Conservation (phyloP, 345 rosid species). For the Eucalyptus cloeziana region DNA sequence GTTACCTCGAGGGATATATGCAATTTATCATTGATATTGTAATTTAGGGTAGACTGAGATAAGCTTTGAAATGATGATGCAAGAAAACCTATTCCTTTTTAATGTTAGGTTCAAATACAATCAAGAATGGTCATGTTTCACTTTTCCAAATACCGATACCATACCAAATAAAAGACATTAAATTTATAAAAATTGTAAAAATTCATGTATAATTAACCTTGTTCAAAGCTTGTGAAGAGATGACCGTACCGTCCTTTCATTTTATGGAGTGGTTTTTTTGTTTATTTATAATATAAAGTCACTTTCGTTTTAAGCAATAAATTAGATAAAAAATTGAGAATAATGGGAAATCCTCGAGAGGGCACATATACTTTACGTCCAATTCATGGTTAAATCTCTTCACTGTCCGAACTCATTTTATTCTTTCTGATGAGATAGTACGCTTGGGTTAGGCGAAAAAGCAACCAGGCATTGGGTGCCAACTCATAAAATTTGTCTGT, state of each 20-base stretch:
- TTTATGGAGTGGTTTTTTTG: no score
- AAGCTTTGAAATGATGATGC: neutral
- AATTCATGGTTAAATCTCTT: neutral
- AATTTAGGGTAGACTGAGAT: neutral
- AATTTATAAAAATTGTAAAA: neutral
- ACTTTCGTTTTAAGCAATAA: no score
- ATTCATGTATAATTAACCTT: neutral
- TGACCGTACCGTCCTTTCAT: neutral
- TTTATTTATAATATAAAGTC: no score
- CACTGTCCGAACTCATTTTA: neutral
- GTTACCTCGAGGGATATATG: fast-evolving
- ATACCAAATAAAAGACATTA: neutral
- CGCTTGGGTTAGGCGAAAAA: neutral
- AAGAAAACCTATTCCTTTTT: neutral
- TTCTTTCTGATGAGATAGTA: neutral
- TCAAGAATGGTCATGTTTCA: neutral
- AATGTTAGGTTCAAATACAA: neutral
- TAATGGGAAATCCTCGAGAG: neutral
- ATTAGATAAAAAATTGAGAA: no score
- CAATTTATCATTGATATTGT: fast-evolving
- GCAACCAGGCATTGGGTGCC: neutral
- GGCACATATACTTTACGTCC: neutral
- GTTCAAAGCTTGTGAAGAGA: neutral
- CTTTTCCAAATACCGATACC: neutral
- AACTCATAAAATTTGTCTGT: neutral